A percentile compares a stretch with the other conserved stretches of the same genome.
Conservation (phyloP, 2,329 filamentous ascomycete genomes). For the Cordyceps farinosa region DNA sequence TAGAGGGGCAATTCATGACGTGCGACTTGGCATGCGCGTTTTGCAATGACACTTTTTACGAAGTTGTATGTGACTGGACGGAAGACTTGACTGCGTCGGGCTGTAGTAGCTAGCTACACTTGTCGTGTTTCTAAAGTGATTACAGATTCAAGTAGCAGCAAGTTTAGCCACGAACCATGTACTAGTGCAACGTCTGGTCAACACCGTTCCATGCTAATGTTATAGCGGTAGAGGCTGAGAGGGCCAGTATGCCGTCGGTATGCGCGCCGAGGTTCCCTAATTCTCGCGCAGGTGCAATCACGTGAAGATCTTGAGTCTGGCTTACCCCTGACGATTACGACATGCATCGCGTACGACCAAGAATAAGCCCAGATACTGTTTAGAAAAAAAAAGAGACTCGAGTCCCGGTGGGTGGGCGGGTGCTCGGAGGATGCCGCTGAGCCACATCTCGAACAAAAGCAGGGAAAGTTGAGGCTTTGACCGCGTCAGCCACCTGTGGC, state of each 20-base stretch:
- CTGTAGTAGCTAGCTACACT: neutral
- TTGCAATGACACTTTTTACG: neutral
- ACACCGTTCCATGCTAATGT: neutral
- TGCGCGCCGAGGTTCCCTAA: neutral
- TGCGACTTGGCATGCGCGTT: neutral
- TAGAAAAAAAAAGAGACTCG: no score
- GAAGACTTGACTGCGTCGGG: neutral
- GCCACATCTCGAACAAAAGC: constrained; percentile 4
- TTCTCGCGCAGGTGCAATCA: neutral
- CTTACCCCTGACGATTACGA: neutral
- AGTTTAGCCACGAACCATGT: no score
- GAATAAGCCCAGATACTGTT: no score
- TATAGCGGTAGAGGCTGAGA: neutral
- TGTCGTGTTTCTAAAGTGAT: neutral
- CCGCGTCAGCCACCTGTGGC: constrained; percentile 13
- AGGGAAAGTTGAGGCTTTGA: neutral
- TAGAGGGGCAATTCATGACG: neutral
- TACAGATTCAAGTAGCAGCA: no score
- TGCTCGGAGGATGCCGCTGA: constrained; percentile 10
- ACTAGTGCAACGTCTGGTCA: neutral
- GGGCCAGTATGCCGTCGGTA: neutral
- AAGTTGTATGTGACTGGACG: neutral
- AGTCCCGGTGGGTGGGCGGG: neutral
- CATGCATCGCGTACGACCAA: neutral
- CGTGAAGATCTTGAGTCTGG: neutral